Percentiles rank a stretch among this genome's conserved stretches.
These are phyloP conservation scores for Vicia faba DNA, from an alignment of 306 rosid species.

Conservation along the genomic window DNA sequence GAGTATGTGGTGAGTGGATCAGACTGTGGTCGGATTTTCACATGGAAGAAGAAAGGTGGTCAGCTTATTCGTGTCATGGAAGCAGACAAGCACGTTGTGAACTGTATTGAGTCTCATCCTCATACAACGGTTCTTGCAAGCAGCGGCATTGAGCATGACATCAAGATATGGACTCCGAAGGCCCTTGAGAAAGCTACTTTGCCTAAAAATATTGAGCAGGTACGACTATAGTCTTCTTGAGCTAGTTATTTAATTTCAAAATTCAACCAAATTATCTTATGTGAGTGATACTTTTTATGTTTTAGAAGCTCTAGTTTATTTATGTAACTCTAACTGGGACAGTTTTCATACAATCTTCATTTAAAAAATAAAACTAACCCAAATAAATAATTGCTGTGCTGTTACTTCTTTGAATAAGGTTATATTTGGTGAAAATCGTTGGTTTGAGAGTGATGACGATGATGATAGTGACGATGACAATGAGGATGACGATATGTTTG, in stretches of 20 bases:
- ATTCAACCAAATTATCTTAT: constrained; percentile 21
- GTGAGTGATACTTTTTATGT: constrained; percentile 27
- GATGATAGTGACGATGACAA: constrained; percentile 29
- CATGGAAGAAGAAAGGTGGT: constrained; percentile 87
- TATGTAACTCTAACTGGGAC: constrained; percentile 15
- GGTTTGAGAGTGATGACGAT: constrained; percentile 50
- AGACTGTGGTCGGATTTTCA: constrained; percentile 95
- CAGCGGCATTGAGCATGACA: constrained; percentile 83
- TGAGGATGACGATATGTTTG: constrained; percentile 21
- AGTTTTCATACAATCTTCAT: constrained; percentile 5
- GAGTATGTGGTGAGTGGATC: constrained; percentile 97
- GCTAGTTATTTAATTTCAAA: constrained; percentile 29
- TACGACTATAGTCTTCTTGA: constrained; percentile 42
- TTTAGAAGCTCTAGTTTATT: constrained; percentile 17
- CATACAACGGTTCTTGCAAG: constrained; percentile 88
- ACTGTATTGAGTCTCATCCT: constrained; percentile 94
- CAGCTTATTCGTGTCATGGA: constrained; percentile 92
- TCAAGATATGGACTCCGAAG: constrained; percentile 94
- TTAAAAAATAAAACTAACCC: neutral
- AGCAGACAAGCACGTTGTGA: constrained; percentile 80
- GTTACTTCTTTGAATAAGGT: constrained; percentile 71
- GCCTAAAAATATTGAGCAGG: constrained; percentile 77
- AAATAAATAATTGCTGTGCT: constrained; percentile 62
- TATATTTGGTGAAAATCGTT: constrained; percentile 44
- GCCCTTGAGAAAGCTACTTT: constrained; percentile 74